These are phyloP conservation scores for Pythium coloratum DNA, from an alignment of 352 stramenopile genomes.

Conservation along the genomic window DNA sequence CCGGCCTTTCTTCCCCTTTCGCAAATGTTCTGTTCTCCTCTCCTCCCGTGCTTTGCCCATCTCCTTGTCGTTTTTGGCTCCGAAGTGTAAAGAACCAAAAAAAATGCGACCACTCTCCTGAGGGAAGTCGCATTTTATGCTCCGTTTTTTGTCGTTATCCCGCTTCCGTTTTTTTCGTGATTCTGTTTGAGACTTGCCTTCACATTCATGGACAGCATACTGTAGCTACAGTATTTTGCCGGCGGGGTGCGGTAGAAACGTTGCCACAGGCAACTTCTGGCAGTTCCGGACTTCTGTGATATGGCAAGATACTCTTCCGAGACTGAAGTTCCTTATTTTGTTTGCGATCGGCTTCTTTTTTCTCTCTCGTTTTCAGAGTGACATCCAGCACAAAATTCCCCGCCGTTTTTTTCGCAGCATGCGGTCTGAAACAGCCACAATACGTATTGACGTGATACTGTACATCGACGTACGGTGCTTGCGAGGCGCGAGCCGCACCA, in stretches of 20 bases:
- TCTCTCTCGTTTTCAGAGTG: background rate
- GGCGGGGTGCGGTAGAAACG: too few species aligned
- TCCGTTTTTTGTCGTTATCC: background rate
- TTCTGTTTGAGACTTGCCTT: background rate
- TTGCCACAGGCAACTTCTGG: background rate
- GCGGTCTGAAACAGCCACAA: background rate
- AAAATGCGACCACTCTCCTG: background rate
- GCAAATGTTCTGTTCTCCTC: background rate
- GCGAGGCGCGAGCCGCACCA: too few species aligned
- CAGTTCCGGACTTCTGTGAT: background rate
- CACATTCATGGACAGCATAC: background rate
- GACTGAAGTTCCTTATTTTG: background rate
- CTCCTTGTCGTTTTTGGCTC: background rate
- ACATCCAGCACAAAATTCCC: background rate
- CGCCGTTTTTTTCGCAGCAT: background rate
- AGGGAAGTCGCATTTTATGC: background rate
- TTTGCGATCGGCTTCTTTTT: background rate
- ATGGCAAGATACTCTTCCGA: background rate
- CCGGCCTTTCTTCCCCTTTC: background rate
- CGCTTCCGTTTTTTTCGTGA: background rate
- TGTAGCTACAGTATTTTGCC: too few species aligned
- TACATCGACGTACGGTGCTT: too few species aligned
- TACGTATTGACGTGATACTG: conserved; percentile 12
- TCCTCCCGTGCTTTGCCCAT: background rate
- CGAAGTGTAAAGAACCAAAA: background rate